These are phyloP conservation scores for Lecanicillium sp. DNA, from an alignment of 2,329 filamentous ascomycete species.

Conservation along the genomic window DNA sequence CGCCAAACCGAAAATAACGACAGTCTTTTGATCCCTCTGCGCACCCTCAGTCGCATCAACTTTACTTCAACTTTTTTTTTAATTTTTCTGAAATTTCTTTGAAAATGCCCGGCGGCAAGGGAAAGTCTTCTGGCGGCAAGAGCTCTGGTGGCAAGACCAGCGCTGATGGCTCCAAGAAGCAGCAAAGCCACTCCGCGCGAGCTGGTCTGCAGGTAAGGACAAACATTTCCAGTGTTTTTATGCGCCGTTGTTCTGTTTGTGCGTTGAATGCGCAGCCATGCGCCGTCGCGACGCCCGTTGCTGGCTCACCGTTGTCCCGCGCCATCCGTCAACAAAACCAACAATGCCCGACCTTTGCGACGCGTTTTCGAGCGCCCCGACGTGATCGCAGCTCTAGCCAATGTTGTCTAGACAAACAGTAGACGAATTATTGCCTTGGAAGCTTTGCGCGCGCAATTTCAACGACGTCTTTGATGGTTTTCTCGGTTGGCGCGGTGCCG, in stretches of 20 bases:
- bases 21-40: not conserved
- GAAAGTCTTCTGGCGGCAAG: conserved; percentile 87
- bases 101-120: conserved; percentile 78
- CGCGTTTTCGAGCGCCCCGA: conserved; percentile 2
- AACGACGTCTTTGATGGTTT: not conserved
- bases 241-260: conserved; percentile 12
- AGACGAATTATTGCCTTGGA: not conserved
- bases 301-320: conserved; percentile 3
- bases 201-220: conserved; percentile 83
- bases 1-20: not conserved
- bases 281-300: not conserved
- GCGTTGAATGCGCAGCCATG: conserved; percentile 1
- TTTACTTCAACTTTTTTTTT: conserved; percentile 4
- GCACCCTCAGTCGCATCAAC: conserved; percentile 2
- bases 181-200: conserved; percentile 91
- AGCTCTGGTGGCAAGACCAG: conserved; percentile 69
- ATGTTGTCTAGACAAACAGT: too few species aligned
- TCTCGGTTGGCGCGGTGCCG: too few species aligned
- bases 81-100: conserved; percentile 8
- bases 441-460: conserved; percentile 2
- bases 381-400: not conserved
- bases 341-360: conserved; percentile 2
- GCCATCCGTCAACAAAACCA: not conserved
- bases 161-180: conserved; percentile 66
- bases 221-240: conserved; percentile 6